Base-by-base conservation (phyloP, 345 rosid species). In the Arabis hirsuta region DNA sequence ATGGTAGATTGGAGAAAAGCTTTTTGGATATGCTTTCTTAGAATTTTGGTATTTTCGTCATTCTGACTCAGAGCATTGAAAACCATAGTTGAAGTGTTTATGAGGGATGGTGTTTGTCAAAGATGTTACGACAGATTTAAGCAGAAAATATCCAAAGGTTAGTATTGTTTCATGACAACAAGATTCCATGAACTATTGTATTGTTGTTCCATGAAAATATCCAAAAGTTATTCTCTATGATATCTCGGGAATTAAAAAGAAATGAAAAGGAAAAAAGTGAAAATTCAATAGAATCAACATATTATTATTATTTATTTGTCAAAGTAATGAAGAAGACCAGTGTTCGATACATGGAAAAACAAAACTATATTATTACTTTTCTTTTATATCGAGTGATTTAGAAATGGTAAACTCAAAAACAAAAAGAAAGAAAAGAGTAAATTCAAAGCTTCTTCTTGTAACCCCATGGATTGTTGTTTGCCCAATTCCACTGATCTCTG, bases 401-500 rank as follows among this genome's bases (percentile, higher is more conserved):
- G 56, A 59, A 45, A 67, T 29, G 12, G 44, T 12, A 42, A 42
- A 29, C 13, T 24, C 5, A 39, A 55, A 14, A 5, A 34, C 32
- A 34, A 34, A 7, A 53, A 26, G 3, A 5, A n/a, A 22, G 12
- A 34, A 2, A 8, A 7, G 20, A 22, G 76, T 51, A 1, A 2
- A 53, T 4, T 71, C 67, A 77, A 34, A 73, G 81, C 76, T 85
- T 80, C 41, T 83, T 78, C 73, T 84, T 88, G 82, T 89, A 95
- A 36, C 99, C 99, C 93, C 82, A 81, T 68, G 96, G 97, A 73
- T 91, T 88, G 55, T 81, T 87, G 77, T 85, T 81, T 20, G 87
- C 96, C 97, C 98, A 91, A 1, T 84, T 91, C 98, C 98, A 94
- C 52, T 91, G 99, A 50, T 89, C 96, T 75, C 87, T 81, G 84